phyloP scores from a whole-genome alignment of 208 protist species.

The Leishmania martiniquensis region DNA sequence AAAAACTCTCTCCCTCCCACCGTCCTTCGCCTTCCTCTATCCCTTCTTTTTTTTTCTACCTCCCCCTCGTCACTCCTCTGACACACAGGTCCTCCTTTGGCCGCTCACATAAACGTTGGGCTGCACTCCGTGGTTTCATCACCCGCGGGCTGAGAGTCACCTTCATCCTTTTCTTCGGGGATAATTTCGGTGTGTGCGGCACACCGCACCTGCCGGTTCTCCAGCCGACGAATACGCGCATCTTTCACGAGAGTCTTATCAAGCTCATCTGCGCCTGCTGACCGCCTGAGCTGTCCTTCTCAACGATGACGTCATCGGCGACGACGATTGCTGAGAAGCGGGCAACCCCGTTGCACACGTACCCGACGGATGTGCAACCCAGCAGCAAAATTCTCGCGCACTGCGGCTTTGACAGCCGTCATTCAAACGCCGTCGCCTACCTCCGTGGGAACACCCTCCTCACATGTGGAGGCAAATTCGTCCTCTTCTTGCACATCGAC shows the following conservation, averaged over 20 bases:
- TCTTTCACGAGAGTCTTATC: not conserved
- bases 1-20: too few species aligned
- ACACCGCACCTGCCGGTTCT: not conserved
- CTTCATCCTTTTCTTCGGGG: not conserved
- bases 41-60: too few species aligned
- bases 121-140: not conserved
- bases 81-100: not conserved
- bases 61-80: not conserved
- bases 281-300: not conserved
- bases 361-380: slow-evolving; percentile 39
- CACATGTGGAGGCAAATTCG: slow-evolving; percentile 80
- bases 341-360: slow-evolving; percentile 73
- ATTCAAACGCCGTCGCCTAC: slow-evolving; percentile 65
- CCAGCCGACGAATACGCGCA: not conserved
- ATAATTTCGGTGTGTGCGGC: not conserved
- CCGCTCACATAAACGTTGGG: not conserved
- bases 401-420: slow-evolving; percentile 70
- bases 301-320: not conserved
- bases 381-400: slow-evolving; percentile 52
- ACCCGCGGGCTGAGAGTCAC: not conserved
- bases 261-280: too few species aligned
- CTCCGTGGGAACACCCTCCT: slow-evolving; percentile 63
- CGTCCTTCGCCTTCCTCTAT: not conserved
- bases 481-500: slow-evolving; percentile 80
- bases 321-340: not conserved